Conservation (phyloP, 2,329 filamentous ascomycete species). For the Ophiostoma perfectum region DNA sequence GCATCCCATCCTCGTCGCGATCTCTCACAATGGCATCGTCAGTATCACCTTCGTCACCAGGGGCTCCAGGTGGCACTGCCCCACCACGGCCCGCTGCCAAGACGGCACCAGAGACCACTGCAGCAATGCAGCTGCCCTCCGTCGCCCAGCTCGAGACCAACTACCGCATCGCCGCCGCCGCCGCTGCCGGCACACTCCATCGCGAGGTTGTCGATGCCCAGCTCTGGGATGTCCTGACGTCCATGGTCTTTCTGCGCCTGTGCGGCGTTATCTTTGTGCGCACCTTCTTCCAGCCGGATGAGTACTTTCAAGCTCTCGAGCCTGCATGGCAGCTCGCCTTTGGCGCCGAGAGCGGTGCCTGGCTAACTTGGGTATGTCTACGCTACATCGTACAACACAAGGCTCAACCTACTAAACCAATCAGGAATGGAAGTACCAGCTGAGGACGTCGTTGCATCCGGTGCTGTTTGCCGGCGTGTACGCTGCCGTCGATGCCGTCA, state of each 20-base stretch:
- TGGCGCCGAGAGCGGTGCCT: slow-evolving; percentile 69
- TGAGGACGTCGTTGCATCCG: slow-evolving; percentile 91
- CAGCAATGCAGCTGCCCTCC: slow-evolving; percentile 16
- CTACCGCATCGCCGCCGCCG: slow-evolving; percentile 20
- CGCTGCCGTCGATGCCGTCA: slow-evolving; percentile 52
- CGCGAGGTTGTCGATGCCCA: slow-evolving; percentile 32
- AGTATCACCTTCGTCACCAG: slow-evolving; percentile 7
- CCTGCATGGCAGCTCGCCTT: slow-evolving; percentile 89
- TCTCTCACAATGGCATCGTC: slow-evolving; percentile 12
- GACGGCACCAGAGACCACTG: not conserved
- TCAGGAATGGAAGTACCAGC: slow-evolving; percentile 77
- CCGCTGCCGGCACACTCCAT: slow-evolving; percentile 24
- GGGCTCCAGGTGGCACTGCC: not conserved
- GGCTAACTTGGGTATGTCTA: slow-evolving; percentile 81
- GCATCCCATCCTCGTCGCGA: slow-evolving; percentile 1
- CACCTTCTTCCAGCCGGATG: slow-evolving; percentile 97
- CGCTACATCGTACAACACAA: not conserved
- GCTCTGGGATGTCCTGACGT: slow-evolving; percentile 34
- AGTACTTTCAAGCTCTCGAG: slow-evolving; percentile 93
- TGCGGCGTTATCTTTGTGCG: slow-evolving; percentile 70
- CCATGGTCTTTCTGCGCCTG: slow-evolving; percentile 64
- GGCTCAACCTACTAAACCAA: not conserved
- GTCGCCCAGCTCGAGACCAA: slow-evolving; percentile 20
- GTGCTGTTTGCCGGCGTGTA: slow-evolving; percentile 76
- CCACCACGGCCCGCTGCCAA: not conserved